Evolutionary conservation across 2,329 filamentous ascomycete genomes (phyloP).

Genomic region (Fusarium cicatricum): DNA sequence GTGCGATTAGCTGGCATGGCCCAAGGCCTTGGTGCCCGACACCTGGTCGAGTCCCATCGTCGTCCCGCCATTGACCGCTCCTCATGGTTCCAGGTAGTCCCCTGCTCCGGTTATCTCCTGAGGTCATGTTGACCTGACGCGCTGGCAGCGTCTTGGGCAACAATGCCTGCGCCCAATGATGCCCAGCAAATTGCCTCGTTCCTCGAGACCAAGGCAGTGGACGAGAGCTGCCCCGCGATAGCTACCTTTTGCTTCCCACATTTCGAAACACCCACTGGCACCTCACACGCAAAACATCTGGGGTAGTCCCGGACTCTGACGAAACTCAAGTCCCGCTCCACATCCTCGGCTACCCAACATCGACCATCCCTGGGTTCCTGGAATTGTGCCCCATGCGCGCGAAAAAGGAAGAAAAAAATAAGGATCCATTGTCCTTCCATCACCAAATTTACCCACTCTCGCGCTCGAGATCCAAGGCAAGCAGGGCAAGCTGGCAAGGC

Average conservation of each 20-base stretch:
- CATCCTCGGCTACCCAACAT: conserved; percentile 33
- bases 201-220: conserved; percentile 26
- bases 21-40: conserved; percentile 43
- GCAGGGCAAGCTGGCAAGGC: too few species aligned
- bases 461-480: conserved; percentile 36
- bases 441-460: conserved; percentile 33
- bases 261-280: conserved; percentile 11
- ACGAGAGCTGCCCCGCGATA: conserved; percentile 31
- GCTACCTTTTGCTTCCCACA: conserved; percentile 13
- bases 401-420: conserved; percentile 11
- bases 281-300: conserved; percentile 37
- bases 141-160: conserved; percentile 45
- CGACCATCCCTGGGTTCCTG: conserved; percentile 14
- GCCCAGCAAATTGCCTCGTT: conserved; percentile 38
- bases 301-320: conserved; percentile 40
- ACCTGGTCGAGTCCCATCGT: conserved; percentile 27
- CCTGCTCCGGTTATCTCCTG: conserved; percentile 45
- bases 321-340: conserved; percentile 20
- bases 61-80: conserved; percentile 46
- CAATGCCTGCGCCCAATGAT: conserved; percentile 47
- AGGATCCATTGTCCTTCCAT: conserved; percentile 17
- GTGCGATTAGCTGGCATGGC: conserved; percentile 38
- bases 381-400: not conserved
- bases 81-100: conserved; percentile 46
- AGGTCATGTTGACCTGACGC: conserved; percentile 42